These are phyloP conservation scores for Malus fusca DNA, from an alignment of 306 rosid species.

Conservation along the genomic window DNA sequence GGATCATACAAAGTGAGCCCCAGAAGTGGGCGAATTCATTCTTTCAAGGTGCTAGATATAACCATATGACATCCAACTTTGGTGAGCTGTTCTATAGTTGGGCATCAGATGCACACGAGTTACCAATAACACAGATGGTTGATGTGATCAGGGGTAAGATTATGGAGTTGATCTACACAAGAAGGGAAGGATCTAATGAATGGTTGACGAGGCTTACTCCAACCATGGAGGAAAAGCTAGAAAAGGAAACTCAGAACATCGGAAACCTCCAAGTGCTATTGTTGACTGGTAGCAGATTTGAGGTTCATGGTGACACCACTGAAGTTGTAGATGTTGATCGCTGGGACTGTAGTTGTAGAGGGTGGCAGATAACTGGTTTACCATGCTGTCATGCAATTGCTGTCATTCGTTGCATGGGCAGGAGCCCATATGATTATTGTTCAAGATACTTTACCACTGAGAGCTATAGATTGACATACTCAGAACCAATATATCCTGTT, in stretches of 20 bases:
- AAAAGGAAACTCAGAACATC: slow-evolving; percentile 48
- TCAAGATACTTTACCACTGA: slow-evolving; percentile 73
- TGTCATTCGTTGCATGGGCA: slow-evolving; percentile 49
- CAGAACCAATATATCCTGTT: slow-evolving; percentile 58
- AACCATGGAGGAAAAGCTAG: slow-evolving; percentile 83
- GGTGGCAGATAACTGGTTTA: slow-evolving; percentile 76
- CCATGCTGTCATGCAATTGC: slow-evolving; percentile 90
- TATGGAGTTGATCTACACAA: slow-evolving; percentile 62
- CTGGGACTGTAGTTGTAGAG: slow-evolving; percentile 90
- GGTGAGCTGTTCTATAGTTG: slow-evolving; percentile 90
- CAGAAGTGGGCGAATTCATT: slow-evolving; percentile 77
- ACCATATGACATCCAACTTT: slow-evolving; percentile 81
- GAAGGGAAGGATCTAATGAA: slow-evolving; percentile 54
- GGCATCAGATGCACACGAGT: slow-evolving; percentile 79
- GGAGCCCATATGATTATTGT: slow-evolving; percentile 75
- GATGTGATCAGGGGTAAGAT: slow-evolving; percentile 74
- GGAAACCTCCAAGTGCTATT: slow-evolving; percentile 54
- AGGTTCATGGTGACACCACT: slow-evolving; percentile 71
- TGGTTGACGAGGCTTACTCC: slow-evolving; percentile 83
- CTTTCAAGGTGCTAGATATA: slow-evolving; percentile 86
- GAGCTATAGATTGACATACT: slow-evolving; percentile 74
- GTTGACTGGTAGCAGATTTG: slow-evolving; percentile 55
- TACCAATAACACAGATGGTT: slow-evolving; percentile 97
- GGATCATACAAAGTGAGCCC: slow-evolving; percentile 85
- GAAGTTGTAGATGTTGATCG: slow-evolving; percentile 70